Evolutionary conservation across 768 basidiomycete species (phyloP).

Genomic region (Hygrocybe coccinea): DNA sequence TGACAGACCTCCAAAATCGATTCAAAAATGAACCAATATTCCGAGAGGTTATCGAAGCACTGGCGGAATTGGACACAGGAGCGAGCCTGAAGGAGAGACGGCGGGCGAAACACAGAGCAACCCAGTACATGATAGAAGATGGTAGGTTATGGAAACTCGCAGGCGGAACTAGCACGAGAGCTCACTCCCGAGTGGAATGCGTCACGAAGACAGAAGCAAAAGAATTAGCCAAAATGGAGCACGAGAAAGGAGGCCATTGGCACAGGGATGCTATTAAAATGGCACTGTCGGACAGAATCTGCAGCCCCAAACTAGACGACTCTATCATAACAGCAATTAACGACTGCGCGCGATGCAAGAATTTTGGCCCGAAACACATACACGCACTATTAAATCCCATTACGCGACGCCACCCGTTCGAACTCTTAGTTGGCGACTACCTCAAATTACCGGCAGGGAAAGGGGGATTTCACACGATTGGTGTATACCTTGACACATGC

Average conservation of each 20-base stretch:
- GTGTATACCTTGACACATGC: too few relatives aligned
- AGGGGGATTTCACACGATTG: too few relatives aligned
- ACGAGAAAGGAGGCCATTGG: not conserved
- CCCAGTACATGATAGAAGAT: not conserved
- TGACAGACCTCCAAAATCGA: too few relatives aligned
- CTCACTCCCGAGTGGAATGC: slow-evolving; percentile 24
- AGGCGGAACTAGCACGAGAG: slow-evolving; percentile 12
- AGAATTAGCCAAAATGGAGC: not conserved
- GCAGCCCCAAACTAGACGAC: not conserved
- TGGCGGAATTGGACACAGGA: too few relatives aligned
- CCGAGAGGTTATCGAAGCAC: too few relatives aligned
- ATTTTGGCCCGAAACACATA: not conserved
- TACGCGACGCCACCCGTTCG: not conserved
- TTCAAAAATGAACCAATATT: too few relatives aligned
- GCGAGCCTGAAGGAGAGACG: too few relatives aligned
- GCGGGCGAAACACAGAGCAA: too few relatives aligned
- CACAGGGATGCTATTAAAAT: not conserved
- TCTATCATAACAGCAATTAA: not conserved
- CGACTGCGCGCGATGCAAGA: not conserved
- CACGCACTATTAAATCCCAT: not conserved
- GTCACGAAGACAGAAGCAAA: slow-evolving; percentile 12
- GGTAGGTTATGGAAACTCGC: slow-evolving; percentile 22
- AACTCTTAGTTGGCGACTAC: not conserved
- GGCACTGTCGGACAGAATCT: not conserved
- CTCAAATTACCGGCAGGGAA: not conserved